Percentiles rank a stretch among this genome's conserved stretches.
Evolutionary conservation across 1,139 yeast genomes (phyloP).

Genomic region (Debaryomyces fabryi): DNA sequence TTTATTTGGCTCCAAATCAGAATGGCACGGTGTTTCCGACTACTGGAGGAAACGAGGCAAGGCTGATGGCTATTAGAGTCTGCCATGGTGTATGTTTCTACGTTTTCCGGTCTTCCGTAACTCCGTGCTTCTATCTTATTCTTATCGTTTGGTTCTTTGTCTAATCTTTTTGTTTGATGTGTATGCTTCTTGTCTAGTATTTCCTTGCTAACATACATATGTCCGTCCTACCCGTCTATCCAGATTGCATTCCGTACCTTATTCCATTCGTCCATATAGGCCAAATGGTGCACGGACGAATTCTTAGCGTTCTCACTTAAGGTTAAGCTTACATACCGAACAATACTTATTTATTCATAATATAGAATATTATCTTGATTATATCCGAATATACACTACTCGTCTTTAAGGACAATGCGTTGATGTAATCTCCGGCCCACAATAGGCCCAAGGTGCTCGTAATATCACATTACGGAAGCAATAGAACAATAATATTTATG

Average conservation of each 20-base stretch:
- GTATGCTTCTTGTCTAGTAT: background rate
- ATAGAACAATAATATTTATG: background rate
- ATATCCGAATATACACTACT: background rate
- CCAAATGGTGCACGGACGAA: background rate
- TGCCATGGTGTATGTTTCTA: background rate
- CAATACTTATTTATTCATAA: background rate
- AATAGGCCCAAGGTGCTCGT: background rate
- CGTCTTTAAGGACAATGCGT: background rate
- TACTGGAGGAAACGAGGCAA: conserved; percentile 49
- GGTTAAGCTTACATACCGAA: conserved; percentile 1
- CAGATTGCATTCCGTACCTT: background rate
- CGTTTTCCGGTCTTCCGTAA: background rate
- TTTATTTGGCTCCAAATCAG: conserved; percentile 13
- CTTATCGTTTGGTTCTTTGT: background rate
- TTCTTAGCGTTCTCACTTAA: background rate
- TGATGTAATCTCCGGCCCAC: conserved; percentile 1
- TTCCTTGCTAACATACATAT: background rate
- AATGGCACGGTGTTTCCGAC: conserved; percentile 46
- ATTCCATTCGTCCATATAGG: background rate
- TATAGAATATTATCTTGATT: background rate
- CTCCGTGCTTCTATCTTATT: background rate
- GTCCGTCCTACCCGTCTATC: background rate
- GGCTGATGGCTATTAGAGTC: conserved; percentile 40
- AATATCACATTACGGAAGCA: background rate
- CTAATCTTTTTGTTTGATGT: background rate